Base-by-base conservation (phyloP, 352 stramenopile species). In the Pythium volutum region DNA sequence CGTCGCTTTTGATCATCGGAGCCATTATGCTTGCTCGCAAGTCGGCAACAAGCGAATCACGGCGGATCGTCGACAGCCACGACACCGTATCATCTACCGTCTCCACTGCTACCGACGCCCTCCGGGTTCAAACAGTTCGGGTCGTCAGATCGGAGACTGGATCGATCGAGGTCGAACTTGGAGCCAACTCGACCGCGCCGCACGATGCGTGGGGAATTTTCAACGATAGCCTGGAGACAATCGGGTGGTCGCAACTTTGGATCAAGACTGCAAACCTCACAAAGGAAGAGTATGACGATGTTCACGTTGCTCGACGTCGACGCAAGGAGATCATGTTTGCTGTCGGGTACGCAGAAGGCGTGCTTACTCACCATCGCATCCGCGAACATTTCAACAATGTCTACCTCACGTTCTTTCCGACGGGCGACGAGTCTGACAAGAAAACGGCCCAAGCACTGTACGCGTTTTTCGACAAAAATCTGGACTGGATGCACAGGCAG, bases 351-450 rank as follows among this genome's bases (percentile, higher is more conserved):
- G 70, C 76, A 0, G 78, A 90, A 55, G 80, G 74, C 1, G 60
- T 74, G 27, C 61, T 90, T 18, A 90, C 78, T 2, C 77, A 87
- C 43, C 73, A 73, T n/a, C 76, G 76, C 20, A 90, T 90, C 45
- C 73, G 85, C 59, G 53, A 87, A 52, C 80, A 90, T 59, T 88
- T 78, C 49, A 57, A 59, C 50, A 87, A 88, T 47, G 73, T 83
- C 15, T 77, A 74, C 34, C 23, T 66, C 12, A 76, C 74, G 54
- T 79, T 87, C 68, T 86, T 82, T 55, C 64, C 64, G 16, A 74
- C 64, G n/a, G 57, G 59, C 25, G 66, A 77, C 34, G 47, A 67
- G 6, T 50, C 48, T 1, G 76, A 81, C 26, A 62, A 69, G 10
- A 62, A 70, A 18, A 73, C 66, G 1, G 36, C 75, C 10, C 42